Percentiles rank a stretch among this genome's conserved stretches.
Evolutionary conservation across 768 basidiomycete species (phyloP).

Genomic region (Gloeopeniophorella convolvens): DNA sequence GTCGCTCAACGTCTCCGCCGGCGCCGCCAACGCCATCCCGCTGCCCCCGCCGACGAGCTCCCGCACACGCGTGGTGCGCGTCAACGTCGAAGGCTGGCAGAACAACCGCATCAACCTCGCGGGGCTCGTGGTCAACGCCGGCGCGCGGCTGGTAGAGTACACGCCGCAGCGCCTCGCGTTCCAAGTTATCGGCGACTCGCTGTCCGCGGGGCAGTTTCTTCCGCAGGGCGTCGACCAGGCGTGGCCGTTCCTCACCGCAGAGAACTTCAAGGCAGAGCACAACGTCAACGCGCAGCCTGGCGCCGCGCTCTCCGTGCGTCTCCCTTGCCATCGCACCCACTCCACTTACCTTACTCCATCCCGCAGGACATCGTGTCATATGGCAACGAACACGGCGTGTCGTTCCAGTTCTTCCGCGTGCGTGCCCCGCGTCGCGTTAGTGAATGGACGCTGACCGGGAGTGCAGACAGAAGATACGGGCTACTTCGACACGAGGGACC

Average conservation of each 20-base stretch:
- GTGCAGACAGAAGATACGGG: slow-evolving; percentile 50
- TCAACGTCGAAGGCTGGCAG: slow-evolving; percentile 55
- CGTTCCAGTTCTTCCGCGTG: slow-evolving; percentile 45
- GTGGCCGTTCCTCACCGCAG: slow-evolving; percentile 48
- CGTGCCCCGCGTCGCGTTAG: background rate
- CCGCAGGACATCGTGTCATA: slow-evolving; percentile 44
- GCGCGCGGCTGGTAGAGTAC: slow-evolving; percentile 41
- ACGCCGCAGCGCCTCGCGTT: slow-evolving; percentile 39
- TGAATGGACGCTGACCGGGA: background rate
- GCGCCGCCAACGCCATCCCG: slow-evolving; percentile 40
- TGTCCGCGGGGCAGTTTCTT: slow-evolving; percentile 52
- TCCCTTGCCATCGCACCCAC: background rate
- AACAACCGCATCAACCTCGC: slow-evolving; percentile 51
- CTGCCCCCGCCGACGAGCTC: slow-evolving; percentile 18
- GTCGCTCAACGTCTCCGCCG: slow-evolving; percentile 42
- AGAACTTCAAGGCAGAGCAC: slow-evolving; percentile 47
- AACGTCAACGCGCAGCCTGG: slow-evolving; percentile 49
- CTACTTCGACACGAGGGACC: slow-evolving; percentile 45
- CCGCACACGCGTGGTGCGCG: slow-evolving; percentile 31
- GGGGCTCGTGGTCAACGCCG: slow-evolving; percentile 39
- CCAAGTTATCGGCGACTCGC: slow-evolving; percentile 54
- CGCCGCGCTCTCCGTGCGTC: slow-evolving; percentile 39
- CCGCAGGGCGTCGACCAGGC: slow-evolving; percentile 48
- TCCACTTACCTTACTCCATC: background rate
- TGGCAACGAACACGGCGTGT: slow-evolving; percentile 47